A percentile compares a stretch with the other conserved stretches of the same genome.
These are phyloP conservation scores for Moringa oleifera DNA, from an alignment of 345 rosid species.

Conservation along the genomic window DNA sequence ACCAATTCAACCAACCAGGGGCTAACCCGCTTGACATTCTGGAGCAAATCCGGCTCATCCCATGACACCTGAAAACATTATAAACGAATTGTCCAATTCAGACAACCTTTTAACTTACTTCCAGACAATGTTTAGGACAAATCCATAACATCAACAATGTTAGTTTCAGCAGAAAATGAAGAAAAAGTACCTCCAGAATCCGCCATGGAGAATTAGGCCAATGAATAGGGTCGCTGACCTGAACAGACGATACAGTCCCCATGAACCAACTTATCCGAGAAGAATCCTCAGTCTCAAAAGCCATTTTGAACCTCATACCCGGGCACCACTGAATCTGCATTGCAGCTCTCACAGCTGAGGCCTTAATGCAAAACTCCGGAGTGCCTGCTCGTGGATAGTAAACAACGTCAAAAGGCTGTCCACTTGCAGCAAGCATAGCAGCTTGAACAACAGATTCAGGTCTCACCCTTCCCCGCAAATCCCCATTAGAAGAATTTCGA, in stretches of 20 bases:
- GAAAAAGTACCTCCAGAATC: constrained; percentile 62
- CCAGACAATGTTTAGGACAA: not conserved
- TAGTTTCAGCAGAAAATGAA: not conserved
- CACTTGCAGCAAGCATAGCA: constrained; percentile 54
- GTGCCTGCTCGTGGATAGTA: constrained; percentile 84
- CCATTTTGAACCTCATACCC: constrained; percentile 96
- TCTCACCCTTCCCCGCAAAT: constrained; percentile 48
- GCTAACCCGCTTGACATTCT: constrained; percentile 85
- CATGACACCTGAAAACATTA: constrained; percentile 70
- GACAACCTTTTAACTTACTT: too few relatives aligned
- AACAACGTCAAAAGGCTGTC: constrained; percentile 69
- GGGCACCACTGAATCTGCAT: constrained; percentile 81
- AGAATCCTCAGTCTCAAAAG: constrained; percentile 90
- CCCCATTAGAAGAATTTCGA: constrained; percentile 29
- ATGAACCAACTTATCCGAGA: constrained; percentile 96
- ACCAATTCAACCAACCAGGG: constrained; percentile 97
- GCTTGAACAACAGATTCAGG: constrained; percentile 72
- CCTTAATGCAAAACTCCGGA: constrained; percentile 82
- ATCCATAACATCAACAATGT: too few relatives aligned
- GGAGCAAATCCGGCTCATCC: constrained; percentile 98
- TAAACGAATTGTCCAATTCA: not conserved
- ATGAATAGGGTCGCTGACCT: constrained; percentile 61
- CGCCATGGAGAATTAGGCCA: constrained; percentile 99
- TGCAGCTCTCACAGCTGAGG: constrained; percentile 55
- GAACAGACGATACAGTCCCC: constrained; percentile 83